Base-by-base conservation (phyloP, 148 eudicot species). In the Vaccinium corymbosum region DNA sequence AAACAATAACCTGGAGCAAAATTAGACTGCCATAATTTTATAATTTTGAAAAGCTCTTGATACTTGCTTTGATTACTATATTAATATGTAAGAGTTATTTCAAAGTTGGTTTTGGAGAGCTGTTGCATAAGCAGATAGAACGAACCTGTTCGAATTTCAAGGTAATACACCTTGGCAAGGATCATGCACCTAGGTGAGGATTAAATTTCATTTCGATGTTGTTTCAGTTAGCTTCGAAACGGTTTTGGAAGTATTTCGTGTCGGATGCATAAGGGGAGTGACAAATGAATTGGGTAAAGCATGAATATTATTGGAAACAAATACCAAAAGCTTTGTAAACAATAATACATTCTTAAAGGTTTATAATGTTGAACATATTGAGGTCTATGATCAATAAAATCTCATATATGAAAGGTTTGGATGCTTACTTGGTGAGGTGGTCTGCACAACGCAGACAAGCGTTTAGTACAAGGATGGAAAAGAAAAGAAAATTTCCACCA, bases 131-230 rank as follows among this genome's bases (percentile, higher is more conserved):
- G 17, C 80, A 25, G 61, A 83, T 38, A 64, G 51, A 52, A 17
- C 7, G 52, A 56, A 74, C 29, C 48, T 48, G 73, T 50, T 7
- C n/a, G 49, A 64, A 52, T n/a, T 46, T 55, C 19, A 77, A 27
- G 64, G 52, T 29, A 51, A 38, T 71, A 46, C 61, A 82, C 27
- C 64, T 64, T 64, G 4, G 25, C 71, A 64, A 64, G 71, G 71
- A 64, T 64, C 71, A 64, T 64, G 5, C 71, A 64, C 71, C 71
- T 22, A 64, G 71, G 71, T 64, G 71, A 22, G 71, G 71, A 64
- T 64, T 13, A 64, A 22, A 22, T 22, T 64, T 64, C 3, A 4
- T 64, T 25, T 22, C 1, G 6, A 64, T 64, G 71, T 64, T 22
- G 22, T 22, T 20, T 61, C 68, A 61, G 68, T 61, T 61, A n/a